A percentile compares a stretch with the other conserved stretches of the same genome.
Evolutionary conservation across 2,329 filamentous ascomycete genomes (phyloP).

Genomic region (Fusarium sp.): DNA sequence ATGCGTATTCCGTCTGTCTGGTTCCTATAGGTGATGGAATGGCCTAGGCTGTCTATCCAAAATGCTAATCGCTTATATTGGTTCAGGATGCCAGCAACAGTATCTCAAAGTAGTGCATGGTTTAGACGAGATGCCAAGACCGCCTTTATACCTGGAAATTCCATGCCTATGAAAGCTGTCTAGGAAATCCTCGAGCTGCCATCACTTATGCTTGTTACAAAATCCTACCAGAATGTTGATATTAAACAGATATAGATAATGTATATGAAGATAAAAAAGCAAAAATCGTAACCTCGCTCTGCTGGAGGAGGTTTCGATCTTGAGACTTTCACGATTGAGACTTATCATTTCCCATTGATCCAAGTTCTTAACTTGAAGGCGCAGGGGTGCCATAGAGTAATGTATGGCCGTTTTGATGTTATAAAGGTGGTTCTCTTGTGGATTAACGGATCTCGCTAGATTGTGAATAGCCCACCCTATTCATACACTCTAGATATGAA

Average conservation of each 20-base stretch:
- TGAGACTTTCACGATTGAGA: neutral
- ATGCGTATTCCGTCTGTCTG: neutral
- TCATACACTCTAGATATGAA: neutral
- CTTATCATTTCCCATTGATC: neutral
- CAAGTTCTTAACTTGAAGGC: constrained; percentile 2
- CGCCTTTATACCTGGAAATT: neutral
- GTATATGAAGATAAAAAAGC: neutral
- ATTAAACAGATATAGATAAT: neutral
- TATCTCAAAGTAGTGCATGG: neutral
- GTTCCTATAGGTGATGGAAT: neutral
- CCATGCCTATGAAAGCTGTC: neutral
- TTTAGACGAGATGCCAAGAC: neutral
- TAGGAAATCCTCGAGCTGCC: neutral
- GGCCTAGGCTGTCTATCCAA: neutral
- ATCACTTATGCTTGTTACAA: neutral
- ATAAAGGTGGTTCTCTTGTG: constrained; percentile 1
- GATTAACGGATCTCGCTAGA: neutral
- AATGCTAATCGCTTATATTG: neutral
- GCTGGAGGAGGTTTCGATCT: constrained; percentile 12
- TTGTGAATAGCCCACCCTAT: neutral
- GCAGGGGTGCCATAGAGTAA: constrained; percentile 13
- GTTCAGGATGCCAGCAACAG: neutral
- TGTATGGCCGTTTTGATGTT: neutral
- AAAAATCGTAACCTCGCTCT: constrained; percentile 3
- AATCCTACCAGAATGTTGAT: neutral